phyloP scores from a whole-genome alignment of 202 grass and related monocot species.

The Alloteropsis angusta region DNA sequence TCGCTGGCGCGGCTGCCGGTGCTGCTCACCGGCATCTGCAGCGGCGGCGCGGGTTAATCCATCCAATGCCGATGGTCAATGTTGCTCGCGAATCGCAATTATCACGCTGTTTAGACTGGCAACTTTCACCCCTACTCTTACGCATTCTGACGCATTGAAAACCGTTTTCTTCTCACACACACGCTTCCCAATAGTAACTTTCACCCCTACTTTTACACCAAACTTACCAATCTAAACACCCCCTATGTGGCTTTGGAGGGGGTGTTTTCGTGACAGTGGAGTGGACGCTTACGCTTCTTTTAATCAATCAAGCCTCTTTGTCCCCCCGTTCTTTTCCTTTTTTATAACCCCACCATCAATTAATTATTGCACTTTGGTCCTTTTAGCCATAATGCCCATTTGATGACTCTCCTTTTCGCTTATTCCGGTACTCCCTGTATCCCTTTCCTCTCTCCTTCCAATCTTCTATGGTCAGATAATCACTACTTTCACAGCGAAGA shows the following conservation, averaged over 20 bases:
- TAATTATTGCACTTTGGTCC: conserved; percentile 15
- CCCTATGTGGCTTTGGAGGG: not conserved
- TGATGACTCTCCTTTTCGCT: not conserved
- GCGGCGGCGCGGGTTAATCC: conserved; percentile 40
- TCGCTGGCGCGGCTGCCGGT: conserved; percentile 50
- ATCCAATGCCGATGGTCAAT: too few relatives aligned
- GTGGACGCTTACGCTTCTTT: not conserved
- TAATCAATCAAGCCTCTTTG: not conserved
- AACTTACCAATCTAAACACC: too few relatives aligned
- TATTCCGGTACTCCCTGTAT: not conserved
- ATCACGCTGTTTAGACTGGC: too few relatives aligned
- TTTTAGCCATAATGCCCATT: not conserved
- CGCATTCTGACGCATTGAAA: too few relatives aligned
- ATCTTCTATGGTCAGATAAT: not conserved
- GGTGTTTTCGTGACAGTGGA: not conserved
- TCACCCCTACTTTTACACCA: too few relatives aligned
- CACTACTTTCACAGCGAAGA: not conserved
- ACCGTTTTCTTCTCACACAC: too few relatives aligned
- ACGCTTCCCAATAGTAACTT: too few relatives aligned
- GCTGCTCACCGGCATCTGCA: conserved; percentile 71
- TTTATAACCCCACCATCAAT: not conserved
- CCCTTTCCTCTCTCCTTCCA: not conserved
- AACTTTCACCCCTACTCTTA: too few relatives aligned
- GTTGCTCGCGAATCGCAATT: not conserved
- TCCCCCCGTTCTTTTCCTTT: not conserved